Base-by-base conservation (phyloP, 495 filamentous ascomycete species). In the Saxophila tyrrhenica region DNA sequence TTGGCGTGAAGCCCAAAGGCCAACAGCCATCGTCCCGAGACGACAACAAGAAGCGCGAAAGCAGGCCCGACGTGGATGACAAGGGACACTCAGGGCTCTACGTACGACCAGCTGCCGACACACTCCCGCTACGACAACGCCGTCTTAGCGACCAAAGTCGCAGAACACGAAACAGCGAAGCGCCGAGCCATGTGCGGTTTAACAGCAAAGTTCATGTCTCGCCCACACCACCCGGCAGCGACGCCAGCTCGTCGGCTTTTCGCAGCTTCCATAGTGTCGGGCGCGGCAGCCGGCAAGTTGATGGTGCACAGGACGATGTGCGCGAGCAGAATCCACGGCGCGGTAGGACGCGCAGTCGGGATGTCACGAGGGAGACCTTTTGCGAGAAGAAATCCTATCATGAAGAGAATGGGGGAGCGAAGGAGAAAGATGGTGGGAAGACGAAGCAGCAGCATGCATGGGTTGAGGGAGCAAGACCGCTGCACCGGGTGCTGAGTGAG, bases 151-250 rank as follows among this genome's bases (percentile, higher is more conserved):
- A n/a, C n/a, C n/a, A n/a, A n/a, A n/a, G n/a, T n/a, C n/a, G n/a
- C n/a, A n/a, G n/a, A n/a, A n/a, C 11, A 10, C 22, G 58, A 1
- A 13, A 24, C 13, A 22, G 48, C 17, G 39, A 56, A 41, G 11
- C 17, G 35, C 46, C 52, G 8, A 39, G 16, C 32, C 53, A 29
- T 25, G 58, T 61, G 10, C 58, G 50, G 13, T 61, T 61, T 29
- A 45, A 55, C n/a, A 54, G 49, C 51, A 61, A 61, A 41, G 46
- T 61, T 23, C 53, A 61, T 42, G 39, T 61, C 42, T 57, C 58
- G 42, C 58, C 58, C 2, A 61, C 58, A 21, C 58, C 58, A 9
- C 58, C 58, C 1, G 44, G 43, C 23, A 57, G 54, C 39, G 54
- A 61, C 25, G 58, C 53, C 35, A 61, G 54, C 41, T 61, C 58